A percentile compares a stretch with the other conserved stretches of the same genome.
Evolutionary conservation across 768 basidiomycete genomes (phyloP).

Genomic region (Mycena galericulata): DNA sequence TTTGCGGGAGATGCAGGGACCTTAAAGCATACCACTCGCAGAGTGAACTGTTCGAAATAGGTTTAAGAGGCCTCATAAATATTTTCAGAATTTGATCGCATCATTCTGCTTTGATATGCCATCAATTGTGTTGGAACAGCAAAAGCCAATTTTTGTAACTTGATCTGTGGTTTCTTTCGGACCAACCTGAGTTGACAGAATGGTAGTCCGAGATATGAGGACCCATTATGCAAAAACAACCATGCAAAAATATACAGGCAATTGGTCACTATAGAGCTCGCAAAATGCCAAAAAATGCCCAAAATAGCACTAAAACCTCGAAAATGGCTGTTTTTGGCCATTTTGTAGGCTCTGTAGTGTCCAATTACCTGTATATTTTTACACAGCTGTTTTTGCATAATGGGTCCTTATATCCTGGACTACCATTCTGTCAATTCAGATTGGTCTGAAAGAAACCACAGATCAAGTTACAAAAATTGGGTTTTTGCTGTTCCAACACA

Average conservation of each 20-base stretch:
- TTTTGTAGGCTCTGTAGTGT: background rate
- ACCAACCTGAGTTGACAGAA: background rate
- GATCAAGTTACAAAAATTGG: too few species aligned
- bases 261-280: background rate
- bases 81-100: too few species aligned
- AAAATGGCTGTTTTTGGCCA: background rate
- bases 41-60: background rate
- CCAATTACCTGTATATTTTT: background rate
- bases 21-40: background rate
- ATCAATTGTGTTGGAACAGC: too few species aligned
- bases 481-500: too few species aligned
- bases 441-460: background rate
- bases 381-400: background rate
- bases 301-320: too few species aligned
- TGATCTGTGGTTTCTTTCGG: background rate
- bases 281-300: background rate
- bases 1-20: background rate
- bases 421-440: background rate
- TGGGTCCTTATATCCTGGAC: background rate
- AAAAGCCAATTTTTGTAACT: too few species aligned
- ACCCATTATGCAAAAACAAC: background rate
- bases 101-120: too few species aligned
- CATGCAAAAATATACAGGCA: constrained; percentile 1
- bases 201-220: background rate
- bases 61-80: too few species aligned